Conservation (phyloP, 106 monocot species). For the Dendrobium officinale region DNA sequence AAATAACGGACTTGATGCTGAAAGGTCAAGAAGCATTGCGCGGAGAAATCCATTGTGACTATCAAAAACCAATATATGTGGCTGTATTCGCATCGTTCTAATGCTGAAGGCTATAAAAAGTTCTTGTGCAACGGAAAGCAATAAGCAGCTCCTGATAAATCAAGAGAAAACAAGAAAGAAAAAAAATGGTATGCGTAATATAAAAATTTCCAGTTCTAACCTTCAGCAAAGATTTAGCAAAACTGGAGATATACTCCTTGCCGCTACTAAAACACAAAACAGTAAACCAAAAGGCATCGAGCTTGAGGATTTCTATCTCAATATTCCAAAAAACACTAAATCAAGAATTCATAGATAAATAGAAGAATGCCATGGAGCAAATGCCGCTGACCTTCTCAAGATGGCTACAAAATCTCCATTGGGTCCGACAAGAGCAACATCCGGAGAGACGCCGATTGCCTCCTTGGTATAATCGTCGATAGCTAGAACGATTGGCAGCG, state of each 20-base stretch:
- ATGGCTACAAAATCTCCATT: constrained; percentile 57
- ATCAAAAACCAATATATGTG: too few relatives aligned
- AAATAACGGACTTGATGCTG: too few relatives aligned
- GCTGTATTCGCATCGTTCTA: neutral
- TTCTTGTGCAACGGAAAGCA: neutral
- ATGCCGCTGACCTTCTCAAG: constrained; percentile 43
- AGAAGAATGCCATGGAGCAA: constrained; percentile 1
- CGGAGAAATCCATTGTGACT: too few relatives aligned
- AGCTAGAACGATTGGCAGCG: constrained; percentile 89
- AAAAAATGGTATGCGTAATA: too few relatives aligned
- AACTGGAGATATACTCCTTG: too few relatives aligned
- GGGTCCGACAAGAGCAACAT: constrained; percentile 63
- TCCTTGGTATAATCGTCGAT: constrained; percentile 57
- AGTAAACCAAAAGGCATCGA: neutral
- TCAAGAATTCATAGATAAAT: neutral
- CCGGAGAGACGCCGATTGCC: constrained; percentile 28
- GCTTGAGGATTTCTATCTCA: neutral
- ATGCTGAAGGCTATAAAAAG: neutral
- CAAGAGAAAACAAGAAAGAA: neutral
- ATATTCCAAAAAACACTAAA: neutral
- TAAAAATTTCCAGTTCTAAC: neutral
- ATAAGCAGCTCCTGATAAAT: neutral
- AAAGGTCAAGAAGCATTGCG: too few relatives aligned
- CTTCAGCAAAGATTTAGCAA: too few relatives aligned
- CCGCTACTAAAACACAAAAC: neutral